These are phyloP conservation scores for Atkinsonella texensis DNA, from an alignment of 2,329 filamentous ascomycete species.

Conservation along the genomic window DNA sequence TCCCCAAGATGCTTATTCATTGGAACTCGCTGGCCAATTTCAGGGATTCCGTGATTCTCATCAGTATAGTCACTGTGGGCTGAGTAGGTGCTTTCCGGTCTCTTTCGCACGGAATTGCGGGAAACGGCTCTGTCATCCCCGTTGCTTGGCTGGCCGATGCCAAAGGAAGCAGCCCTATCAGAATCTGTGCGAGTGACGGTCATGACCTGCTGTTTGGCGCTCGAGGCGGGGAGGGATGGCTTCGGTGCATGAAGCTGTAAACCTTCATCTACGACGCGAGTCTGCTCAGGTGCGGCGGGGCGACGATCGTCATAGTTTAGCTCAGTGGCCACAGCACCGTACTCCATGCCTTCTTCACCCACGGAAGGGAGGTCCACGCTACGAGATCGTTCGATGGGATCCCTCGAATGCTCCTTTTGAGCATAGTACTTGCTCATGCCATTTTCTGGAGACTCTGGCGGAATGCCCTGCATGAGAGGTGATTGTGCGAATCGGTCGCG, in stretches of 20 bases:
- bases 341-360: slow-evolving; percentile 84
- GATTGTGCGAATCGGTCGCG: slow-evolving; percentile 74
- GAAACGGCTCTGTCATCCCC: slow-evolving; percentile 36
- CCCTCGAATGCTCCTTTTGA: slow-evolving; percentile 21
- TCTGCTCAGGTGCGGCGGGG: slow-evolving; percentile 52
- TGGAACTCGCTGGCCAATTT: slow-evolving; percentile 84
- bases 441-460: slow-evolving; percentile 27
- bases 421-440: slow-evolving; percentile 23
- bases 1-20: slow-evolving; percentile 90
- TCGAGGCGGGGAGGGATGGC: slow-evolving; percentile 69
- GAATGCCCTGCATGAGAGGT: slow-evolving; percentile 64
- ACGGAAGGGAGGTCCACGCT: slow-evolving; percentile 76
- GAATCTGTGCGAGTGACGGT: slow-evolving; percentile 85
- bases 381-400: slow-evolving; percentile 47
- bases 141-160: slow-evolving; percentile 57
- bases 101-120: slow-evolving; percentile 46
- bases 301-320: slow-evolving; percentile 18
- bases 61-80: slow-evolving; percentile 43
- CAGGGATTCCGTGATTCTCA: slow-evolving; percentile 79
- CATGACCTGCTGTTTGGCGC: slow-evolving; percentile 72
- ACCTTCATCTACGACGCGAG: slow-evolving; percentile 65
- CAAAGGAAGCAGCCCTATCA: slow-evolving; percentile 71
- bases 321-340: slow-evolving; percentile 49
- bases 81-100: slow-evolving; percentile 48
- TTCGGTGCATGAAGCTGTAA: slow-evolving; percentile 81